A percentile compares a stretch with the other conserved stretches of the same genome.
Evolutionary conservation across 1,284 basidiomycete genomes (phyloP).

Genomic region (Malassezia vespertilionis): DNA sequence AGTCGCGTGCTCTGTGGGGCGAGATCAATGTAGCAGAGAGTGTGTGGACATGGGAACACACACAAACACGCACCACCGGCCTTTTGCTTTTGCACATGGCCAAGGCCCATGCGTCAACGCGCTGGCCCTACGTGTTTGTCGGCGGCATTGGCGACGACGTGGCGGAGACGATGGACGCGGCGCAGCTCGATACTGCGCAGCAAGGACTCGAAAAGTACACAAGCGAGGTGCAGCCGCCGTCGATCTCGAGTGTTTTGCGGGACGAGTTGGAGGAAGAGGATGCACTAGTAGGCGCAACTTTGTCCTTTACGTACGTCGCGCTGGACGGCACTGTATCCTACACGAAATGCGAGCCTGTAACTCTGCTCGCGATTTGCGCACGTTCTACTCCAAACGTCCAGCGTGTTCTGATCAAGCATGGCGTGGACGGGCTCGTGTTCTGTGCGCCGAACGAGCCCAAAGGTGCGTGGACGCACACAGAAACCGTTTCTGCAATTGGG

Average conservation of each 20-base stretch:
- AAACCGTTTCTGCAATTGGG: conserved; percentile 74
- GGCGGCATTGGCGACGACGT: conserved; percentile 56
- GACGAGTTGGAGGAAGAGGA: conserved; percentile 79
- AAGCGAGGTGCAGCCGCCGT: conserved; percentile 20
- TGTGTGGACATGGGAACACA: conserved; percentile 30
- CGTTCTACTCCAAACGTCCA: conserved; percentile 43
- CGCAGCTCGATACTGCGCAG: conserved; percentile 64
- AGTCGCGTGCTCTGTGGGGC: conserved; percentile 29
- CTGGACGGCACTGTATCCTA: conserved; percentile 14
- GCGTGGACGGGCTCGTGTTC: conserved; percentile 71
- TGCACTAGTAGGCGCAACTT: conserved; percentile 56
- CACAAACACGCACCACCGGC: conserved; percentile 3
- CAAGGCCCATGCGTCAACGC: conserved; percentile 53
- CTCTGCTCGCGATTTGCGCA: not conserved
- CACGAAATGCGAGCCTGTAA: not conserved
- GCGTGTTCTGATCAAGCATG: conserved; percentile 60
- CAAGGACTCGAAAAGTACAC: conserved; percentile 78
- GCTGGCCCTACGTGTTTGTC: conserved; percentile 72
- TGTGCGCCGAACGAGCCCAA: conserved; percentile 31
- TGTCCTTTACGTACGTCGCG: conserved; percentile 58
- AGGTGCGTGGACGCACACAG: conserved; percentile 60
- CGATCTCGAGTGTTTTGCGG: conserved; percentile 58
- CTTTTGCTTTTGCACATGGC: conserved; percentile 34
- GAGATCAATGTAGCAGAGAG: conserved; percentile 27
- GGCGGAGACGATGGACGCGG: conserved; percentile 75